phyloP scores from a whole-genome alignment of 176 grass and related monocot species.

The Miscanthus lutarioriparius region DNA sequence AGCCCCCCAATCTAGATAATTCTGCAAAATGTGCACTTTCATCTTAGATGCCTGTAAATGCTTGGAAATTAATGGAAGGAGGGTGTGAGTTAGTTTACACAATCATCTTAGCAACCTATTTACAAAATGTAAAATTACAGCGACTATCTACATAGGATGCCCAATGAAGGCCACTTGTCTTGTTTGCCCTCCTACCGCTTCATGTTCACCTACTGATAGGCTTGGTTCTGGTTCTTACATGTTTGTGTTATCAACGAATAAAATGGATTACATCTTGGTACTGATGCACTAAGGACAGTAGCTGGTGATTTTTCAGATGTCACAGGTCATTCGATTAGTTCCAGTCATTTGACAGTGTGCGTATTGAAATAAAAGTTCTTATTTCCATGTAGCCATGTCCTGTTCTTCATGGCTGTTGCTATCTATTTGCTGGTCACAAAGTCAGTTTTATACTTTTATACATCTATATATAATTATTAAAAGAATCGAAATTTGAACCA shows the following conservation, averaged over 20 bases:
- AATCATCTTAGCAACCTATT: background rate
- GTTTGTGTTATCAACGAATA: background rate
- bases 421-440: background rate
- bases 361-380: constrained; percentile 13
- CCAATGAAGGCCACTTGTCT: background rate
- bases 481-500: too few species aligned
- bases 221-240: background rate
- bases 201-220: background rate
- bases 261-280: background rate
- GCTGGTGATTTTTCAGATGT: background rate
- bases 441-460: too few species aligned
- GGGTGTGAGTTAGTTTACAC: background rate
- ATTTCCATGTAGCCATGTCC: constrained; percentile 28
- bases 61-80: background rate
- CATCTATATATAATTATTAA: too few species aligned
- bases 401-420: background rate
- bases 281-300: background rate
- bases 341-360: constrained; percentile 8
- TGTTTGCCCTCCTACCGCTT: background rate
- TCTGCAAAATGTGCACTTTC: background rate
- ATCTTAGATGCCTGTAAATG: background rate
- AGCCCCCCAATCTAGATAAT: too few species aligned
- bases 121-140: background rate
- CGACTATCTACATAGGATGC: background rate
- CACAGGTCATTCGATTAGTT: constrained; percentile 26